Evolutionary conservation across 2,329 filamentous ascomycete genomes (phyloP).

Genomic region (Epichloe uncinata): DNA sequence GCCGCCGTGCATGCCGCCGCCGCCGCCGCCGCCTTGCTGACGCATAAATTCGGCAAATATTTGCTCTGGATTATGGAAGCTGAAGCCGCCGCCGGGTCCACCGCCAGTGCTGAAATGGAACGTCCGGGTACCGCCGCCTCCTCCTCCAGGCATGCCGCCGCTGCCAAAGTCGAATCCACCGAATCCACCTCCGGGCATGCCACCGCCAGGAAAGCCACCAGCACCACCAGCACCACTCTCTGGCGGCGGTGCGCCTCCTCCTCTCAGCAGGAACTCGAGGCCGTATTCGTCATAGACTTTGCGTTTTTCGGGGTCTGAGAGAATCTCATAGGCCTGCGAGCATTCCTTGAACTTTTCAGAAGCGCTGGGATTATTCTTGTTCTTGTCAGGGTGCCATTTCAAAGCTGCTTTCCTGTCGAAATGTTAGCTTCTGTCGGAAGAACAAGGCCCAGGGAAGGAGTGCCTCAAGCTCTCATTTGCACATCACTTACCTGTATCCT

Average conservation of each 20-base stretch:
- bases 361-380: slow-evolving; percentile 76
- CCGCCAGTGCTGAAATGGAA: slow-evolving; percentile 51
- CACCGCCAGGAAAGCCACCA: slow-evolving; percentile 42
- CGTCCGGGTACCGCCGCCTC: slow-evolving; percentile 34
- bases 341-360: slow-evolving; percentile 96
- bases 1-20: slow-evolving; percentile 27
- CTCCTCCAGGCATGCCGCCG: slow-evolving; percentile 29
- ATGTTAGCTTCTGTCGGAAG: not conserved
- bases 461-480: not conserved
- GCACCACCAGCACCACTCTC: slow-evolving; percentile 24
- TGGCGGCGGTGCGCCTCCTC: slow-evolving; percentile 56
- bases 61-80: slow-evolving; percentile 68
- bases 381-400: slow-evolving; percentile 96
- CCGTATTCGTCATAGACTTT: slow-evolving; percentile 92
- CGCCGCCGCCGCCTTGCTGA: slow-evolving; percentile 17
- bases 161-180: slow-evolving; percentile 38
- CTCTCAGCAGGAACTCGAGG: slow-evolving; percentile 79
- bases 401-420: slow-evolving; percentile 62
- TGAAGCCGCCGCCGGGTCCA: slow-evolving; percentile 51
- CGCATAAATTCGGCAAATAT: slow-evolving; percentile 81
- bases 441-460: not conserved
- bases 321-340: slow-evolving; percentile 94
- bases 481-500: slow-evolving; percentile 56
- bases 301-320: slow-evolving; percentile 93
- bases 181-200: slow-evolving; percentile 42